phyloP scores from a whole-genome alignment of 2,329 filamentous ascomycete genomes.

The Exophiala alcalophila region DNA sequence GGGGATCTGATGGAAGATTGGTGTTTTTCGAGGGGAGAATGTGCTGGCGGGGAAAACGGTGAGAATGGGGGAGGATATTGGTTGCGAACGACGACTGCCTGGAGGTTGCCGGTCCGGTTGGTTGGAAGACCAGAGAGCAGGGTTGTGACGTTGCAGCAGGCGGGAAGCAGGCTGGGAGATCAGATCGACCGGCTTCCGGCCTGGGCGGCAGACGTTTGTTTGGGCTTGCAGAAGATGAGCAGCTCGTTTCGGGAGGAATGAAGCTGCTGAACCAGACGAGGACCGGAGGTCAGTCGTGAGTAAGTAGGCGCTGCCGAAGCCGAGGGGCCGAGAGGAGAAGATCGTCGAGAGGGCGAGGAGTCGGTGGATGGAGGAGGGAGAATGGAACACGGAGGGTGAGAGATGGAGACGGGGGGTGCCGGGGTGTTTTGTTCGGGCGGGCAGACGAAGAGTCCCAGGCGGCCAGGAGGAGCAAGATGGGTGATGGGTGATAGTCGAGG shows the following conservation, averaged over 20 bases:
- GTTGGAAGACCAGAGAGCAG: slow-evolving; percentile 17
- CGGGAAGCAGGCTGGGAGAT: slow-evolving; percentile 14
- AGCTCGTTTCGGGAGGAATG: slow-evolving; percentile 13
- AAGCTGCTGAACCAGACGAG: slow-evolving; percentile 11
- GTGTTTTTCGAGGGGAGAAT: slow-evolving; percentile 7
- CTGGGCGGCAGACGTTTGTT: slow-evolving; percentile 11
- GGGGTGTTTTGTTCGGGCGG: no score
- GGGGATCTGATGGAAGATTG: slow-evolving; percentile 4
- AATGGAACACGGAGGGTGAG: no score
- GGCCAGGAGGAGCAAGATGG: no score
- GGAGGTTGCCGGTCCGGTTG: no score
- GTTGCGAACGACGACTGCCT: slow-evolving; percentile 8
- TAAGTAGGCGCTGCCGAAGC: slow-evolving; percentile 20
- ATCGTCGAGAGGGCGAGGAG: slow-evolving; percentile 16
- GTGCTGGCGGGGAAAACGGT: slow-evolving; percentile 13
- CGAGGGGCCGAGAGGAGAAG: slow-evolving; percentile 18
- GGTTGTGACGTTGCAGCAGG: slow-evolving; percentile 23
- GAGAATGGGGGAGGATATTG: slow-evolving; percentile 13
- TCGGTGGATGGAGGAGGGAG: no score
- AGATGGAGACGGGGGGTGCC: no score
- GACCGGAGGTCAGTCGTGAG: slow-evolving; percentile 7
- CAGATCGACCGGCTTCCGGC: slow-evolving; percentile 8
- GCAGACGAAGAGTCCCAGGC: slow-evolving; percentile 8
- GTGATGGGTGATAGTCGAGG: no score
- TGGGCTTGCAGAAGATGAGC: slow-evolving; percentile 19